phyloP scores from a whole-genome alignment of 192 early-diverging fungal species.

The Podochytrium sp. region DNA sequence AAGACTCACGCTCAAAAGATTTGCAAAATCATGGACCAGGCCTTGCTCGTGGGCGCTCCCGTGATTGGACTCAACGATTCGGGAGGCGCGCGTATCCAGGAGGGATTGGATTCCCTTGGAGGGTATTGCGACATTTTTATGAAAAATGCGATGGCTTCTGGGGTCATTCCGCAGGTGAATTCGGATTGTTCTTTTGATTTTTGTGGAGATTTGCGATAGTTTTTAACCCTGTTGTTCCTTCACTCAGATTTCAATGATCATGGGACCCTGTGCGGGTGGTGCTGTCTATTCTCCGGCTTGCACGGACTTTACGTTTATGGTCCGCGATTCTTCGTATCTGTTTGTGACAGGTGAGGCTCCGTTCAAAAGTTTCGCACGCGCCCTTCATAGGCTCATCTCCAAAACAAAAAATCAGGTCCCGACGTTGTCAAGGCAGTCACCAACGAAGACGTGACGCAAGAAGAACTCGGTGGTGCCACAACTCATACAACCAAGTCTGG shows the following conservation, averaged over 20 bases:
- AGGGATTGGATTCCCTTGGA: conserved; percentile 93
- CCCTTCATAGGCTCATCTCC: too few species aligned
- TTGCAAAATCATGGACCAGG: conserved; percentile 81
- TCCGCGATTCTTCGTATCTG: conserved; percentile 91
- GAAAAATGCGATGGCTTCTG: conserved; percentile 88
- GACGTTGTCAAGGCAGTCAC: conserved; percentile 96
- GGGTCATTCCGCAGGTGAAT: conserved; percentile 94
- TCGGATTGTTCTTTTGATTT: too few species aligned
- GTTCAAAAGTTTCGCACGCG: too few species aligned
- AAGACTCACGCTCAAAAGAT: conserved; percentile 84
- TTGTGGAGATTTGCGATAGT: too few species aligned
- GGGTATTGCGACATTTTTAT: conserved; percentile 97
- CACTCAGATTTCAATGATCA: conserved; percentile 94
- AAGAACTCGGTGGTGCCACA: conserved; percentile 90
- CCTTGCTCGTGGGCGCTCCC: conserved; percentile 87
- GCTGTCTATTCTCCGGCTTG: conserved; percentile 99
- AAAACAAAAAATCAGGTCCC: too few species aligned
- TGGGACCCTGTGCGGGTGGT: conserved; percentile 94
- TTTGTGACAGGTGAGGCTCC: conserved; percentile 99
- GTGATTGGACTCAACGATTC: conserved; percentile 96
- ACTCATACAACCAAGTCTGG: conserved; percentile 90
- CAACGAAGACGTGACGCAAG: conserved; percentile 92
- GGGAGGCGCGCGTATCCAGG: conserved; percentile 96
- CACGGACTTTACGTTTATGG: conserved; percentile 98
- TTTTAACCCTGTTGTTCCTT: too few species aligned